Conservation (phyloP, 176 grass and related monocot genomes). For the Aegilops longissima region DNA sequence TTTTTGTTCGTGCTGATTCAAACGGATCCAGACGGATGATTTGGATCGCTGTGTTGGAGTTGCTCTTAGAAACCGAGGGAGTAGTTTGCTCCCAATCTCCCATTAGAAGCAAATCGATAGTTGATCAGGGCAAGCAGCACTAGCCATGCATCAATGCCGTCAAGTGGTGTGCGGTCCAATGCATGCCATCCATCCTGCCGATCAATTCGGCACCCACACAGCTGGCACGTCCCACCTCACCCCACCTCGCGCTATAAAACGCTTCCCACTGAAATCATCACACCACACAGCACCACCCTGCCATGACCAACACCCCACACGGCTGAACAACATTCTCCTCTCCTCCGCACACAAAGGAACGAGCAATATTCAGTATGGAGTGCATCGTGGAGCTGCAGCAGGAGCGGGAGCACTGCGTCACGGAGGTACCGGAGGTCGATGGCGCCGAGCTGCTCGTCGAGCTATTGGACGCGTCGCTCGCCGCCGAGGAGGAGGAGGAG, state of each 20-base stretch:
- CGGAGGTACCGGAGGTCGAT: slow-evolving; percentile 49
- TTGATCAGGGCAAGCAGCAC: neutral
- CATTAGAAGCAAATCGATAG: slow-evolving; percentile 1
- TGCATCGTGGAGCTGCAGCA: neutral
- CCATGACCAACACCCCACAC: slow-evolving; percentile 6
- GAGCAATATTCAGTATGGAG: slow-evolving; percentile 1
- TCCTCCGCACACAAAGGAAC: neutral
- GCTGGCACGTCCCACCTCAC: slow-evolving; percentile 33
- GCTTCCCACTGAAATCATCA: neutral
- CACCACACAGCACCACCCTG: neutral
- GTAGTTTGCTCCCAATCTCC: neutral
- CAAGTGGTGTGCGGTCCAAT: slow-evolving; percentile 1
- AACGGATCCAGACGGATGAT: too few species aligned
- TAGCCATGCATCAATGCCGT: neutral
- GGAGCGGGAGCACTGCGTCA: neutral
- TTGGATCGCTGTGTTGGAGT: too few species aligned
- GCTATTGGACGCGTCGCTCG: slow-evolving; percentile 38
- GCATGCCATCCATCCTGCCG: slow-evolving; percentile 4
- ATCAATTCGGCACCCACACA: slow-evolving; percentile 3
- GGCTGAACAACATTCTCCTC: neutral
- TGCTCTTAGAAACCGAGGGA: too few species aligned
- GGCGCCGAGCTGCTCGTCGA: slow-evolving; percentile 42
- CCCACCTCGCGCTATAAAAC: slow-evolving; percentile 27
- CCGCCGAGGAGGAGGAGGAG: neutral
- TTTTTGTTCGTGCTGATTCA: too few species aligned